A percentile compares a stretch with the other conserved stretches of the same genome.
phyloP scores from a whole-genome alignment of 805 yeast species.

The Hanseniaspora clermontiae region DNA sequence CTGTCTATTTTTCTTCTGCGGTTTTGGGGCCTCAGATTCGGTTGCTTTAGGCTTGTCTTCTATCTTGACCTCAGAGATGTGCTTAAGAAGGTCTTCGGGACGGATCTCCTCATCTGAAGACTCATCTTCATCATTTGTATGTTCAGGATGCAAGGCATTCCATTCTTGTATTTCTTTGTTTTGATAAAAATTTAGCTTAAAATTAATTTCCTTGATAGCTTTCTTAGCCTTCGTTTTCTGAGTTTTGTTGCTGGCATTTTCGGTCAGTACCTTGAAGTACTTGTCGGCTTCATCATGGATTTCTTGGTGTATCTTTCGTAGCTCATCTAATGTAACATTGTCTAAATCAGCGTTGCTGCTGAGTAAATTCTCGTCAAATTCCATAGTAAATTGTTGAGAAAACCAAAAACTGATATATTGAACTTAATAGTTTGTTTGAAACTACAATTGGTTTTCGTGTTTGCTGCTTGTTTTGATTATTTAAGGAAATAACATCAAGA shows the following conservation, averaged over 20 bases:
- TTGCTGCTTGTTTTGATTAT: neutral
- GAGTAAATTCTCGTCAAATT: neutral
- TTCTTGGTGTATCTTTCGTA: constrained; percentile 43
- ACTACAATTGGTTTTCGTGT: neutral
- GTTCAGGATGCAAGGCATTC: constrained; percentile 10
- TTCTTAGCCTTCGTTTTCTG: constrained; percentile 53
- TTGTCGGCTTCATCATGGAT: constrained; percentile 57
- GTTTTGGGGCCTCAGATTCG: constrained; percentile 32
- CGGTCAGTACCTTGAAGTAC: constrained; percentile 60
- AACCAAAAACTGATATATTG: neutral
- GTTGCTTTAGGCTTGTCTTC: constrained; percentile 12
- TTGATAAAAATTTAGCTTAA: constrained; percentile 43
- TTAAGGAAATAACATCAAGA: no score
- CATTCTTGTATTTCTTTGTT: constrained; percentile 34
- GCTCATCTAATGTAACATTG: neutral
- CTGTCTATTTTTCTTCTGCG: constrained; percentile 46
- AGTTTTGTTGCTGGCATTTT: constrained; percentile 52
- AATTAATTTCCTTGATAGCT: constrained; percentile 49
- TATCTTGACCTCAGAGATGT: constrained; percentile 12
- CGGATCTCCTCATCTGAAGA: constrained; percentile 27
- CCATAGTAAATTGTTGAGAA: neutral
- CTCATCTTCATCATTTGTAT: constrained; percentile 30
- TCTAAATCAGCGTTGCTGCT: neutral
- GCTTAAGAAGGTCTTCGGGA: constrained; percentile 7
- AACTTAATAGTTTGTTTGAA: no score